Base-by-base conservation (phyloP, 1,284 basidiomycete species). In the Trichosporon ovoides region DNA sequence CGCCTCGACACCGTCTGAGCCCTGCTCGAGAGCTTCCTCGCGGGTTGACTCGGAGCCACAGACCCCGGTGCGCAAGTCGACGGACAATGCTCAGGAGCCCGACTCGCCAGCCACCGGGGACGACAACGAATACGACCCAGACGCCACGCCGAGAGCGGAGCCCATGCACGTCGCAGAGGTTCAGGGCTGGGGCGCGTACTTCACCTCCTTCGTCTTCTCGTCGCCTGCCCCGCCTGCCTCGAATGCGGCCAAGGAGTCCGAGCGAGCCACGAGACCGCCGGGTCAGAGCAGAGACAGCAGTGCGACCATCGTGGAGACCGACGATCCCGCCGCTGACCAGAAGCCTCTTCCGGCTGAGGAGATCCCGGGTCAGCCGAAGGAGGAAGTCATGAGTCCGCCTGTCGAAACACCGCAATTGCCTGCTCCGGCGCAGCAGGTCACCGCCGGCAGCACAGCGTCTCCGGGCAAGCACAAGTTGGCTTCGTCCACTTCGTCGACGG, bases 181-280 rank as follows among this genome's bases (percentile, higher is more conserved):
- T 1, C 55, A 50, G n/a, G 66, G 68, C 1, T 72, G 70, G 70
- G 68, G 66, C 14, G 53, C 66, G 3, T 71, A 68, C 58, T 53
- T 72, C 20, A 66, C 64, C 28, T 68, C 67, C 6, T 65, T 68
- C 38, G 67, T 72, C 28, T 65, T 36, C 58, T 58, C 31, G 18
- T 51, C 33, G 12, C 10, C 52, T 19, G 2, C 50, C 14, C 31
- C 40, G 16, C 52, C 46, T 40, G 19, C 11, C 13, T 11, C n/a
- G 18, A 9, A 20, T 34, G 56, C 34, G 7, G 49, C 18, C 11
- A 51, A 34, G 34, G n/a, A 35, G 18, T 33, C 33, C 14, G 33
- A 35, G 33, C 49, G 49, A 16, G 33, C 33, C 19, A 51, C 28
- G 43, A 48, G 28, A n/a, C 24, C 43, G 24, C n/a, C 43, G 14